Base-by-base conservation (phyloP, 352 stramenopile species). In the Pythium brassicae region DNA sequence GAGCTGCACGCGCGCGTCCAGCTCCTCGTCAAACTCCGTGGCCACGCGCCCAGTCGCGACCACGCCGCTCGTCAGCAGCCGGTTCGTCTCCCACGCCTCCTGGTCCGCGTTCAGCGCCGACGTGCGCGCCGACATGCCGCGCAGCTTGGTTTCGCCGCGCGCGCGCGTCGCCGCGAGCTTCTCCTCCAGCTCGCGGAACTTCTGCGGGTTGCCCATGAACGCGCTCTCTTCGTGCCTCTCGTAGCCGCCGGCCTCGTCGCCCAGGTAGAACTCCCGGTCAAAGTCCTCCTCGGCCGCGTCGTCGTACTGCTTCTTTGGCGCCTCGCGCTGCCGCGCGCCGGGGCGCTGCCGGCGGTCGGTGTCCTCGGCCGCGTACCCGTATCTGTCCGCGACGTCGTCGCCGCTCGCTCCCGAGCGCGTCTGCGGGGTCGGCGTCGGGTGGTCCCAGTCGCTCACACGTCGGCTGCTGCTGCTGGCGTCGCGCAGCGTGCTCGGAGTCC, bases 51-150 rank as follows among this genome's bases (percentile, higher is more conserved):
- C 76, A 22, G 71, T 76, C 11, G 85, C 83, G 29, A 98, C 85
- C 19, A 98, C 96, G 22, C 97, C 97, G 61, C 81, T 97, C 19
- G 91, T 98, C 22, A 99, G 69, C 29, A 99, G 62, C 17, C 96
- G 80, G 71, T 99, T 98, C 53, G 94, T 97, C 74, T 99, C 97
- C 97, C 97, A 99, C 27, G 95, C 96, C 52, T 98, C 92, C 77
- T 99, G 97, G 78, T 99, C 97, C 29, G 87, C 88, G 53, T 97
- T 89, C 15, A 99, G 68, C 17, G 95, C 95, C 45, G 86, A 98
- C 34, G 89, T 85, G 56, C 87, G 81, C 6, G 95, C 91, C 20
- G 91, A 96, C 66, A 97, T 96, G 39, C 90, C 84, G 15, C 81
- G 75, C 19, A 96, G 53, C 60, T 98, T 97, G 22, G 74, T 89